Evolutionary conservation across 768 basidiomycete genomes (phyloP), one percentile per base, ranked within the genome.

Genomic region (Pleurotus sapidus): DNA sequence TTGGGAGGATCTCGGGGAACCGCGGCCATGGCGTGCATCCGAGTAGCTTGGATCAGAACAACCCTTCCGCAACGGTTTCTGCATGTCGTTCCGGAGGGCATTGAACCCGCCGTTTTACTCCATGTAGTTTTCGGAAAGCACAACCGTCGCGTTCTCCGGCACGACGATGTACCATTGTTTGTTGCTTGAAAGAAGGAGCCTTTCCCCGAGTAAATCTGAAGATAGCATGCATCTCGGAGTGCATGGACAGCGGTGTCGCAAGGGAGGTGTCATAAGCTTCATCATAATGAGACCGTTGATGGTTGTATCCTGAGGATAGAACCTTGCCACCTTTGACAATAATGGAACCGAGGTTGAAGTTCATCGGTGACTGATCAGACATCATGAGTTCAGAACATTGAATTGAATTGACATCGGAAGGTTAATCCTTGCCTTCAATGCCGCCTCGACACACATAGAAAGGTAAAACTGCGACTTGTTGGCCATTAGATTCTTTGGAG

Each of bases 171-270:
- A 34, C 30, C 30, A 9, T 34, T 34, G 30, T 34, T 34, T 81
- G 82, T 70, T 73, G 76, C 74, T 78, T 80, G 72, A 76, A 78
- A 59, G 79, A 75, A 49, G 80, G 80, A 45, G 77, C 74, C 74
- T 72, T 73, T 70, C 78, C 72, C 64, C 77, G 70, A 51, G 78
- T 80, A 56, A 78, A 63, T 60, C 69, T 82, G 68, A 78, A 80
- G 57, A 84, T 84, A 25, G 77, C 78, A 60, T 84, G 78, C 84
- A 84, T 84, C 69, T 83, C 81, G 2, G 83, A 82, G 61, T 84
- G 81, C 81, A 84, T 73, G 2, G 70, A 74, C 14, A 73, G 57
- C 17, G 70, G 67, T 72, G 75, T 80, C 3, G 74, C 74, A 49
- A 71, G 72, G 53, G 68, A 70, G 39, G 57, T 62, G 25, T 71